phyloP scores from a whole-genome alignment of 345 rosid genomes.

The Bruguiera parviflora region DNA sequence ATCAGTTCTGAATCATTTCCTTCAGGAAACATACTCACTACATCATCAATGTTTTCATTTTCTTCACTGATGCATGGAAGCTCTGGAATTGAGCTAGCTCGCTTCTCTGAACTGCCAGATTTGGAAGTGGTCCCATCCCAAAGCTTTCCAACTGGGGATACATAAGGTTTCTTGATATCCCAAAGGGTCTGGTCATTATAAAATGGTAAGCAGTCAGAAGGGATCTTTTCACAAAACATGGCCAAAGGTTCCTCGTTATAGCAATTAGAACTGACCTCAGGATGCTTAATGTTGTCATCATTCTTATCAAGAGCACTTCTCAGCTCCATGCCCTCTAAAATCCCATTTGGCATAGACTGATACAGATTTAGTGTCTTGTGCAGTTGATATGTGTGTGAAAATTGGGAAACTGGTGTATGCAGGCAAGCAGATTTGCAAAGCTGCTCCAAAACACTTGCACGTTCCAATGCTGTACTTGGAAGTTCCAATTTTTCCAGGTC shows the following conservation, averaged over 20 bases:
- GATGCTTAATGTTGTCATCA: constrained; percentile 23
- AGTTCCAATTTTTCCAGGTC: constrained; percentile 45
- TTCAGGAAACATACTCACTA: constrained; percentile 38
- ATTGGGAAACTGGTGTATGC: constrained; percentile 55
- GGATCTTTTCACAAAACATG: constrained; percentile 35
- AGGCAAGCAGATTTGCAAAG: constrained; percentile 62
- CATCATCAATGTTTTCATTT: constrained; percentile 56
- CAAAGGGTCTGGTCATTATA: constrained; percentile 36
- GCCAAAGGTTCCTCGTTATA: constrained; percentile 29
- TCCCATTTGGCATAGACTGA: constrained; percentile 65
- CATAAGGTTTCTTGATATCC: constrained; percentile 44
- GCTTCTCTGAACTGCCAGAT: constrained; percentile 68
- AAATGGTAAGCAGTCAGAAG: constrained; percentile 45
- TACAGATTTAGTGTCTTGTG: constrained; percentile 34
- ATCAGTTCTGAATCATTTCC: constrained; percentile 25
- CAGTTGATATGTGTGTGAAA: constrained; percentile 39
- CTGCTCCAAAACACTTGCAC: constrained; percentile 54
- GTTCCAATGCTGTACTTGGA: constrained; percentile 49
- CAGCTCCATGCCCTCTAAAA: constrained; percentile 47
- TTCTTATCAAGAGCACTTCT: constrained; percentile 18
- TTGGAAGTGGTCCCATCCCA: constrained; percentile 63
- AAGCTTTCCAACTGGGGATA: constrained; percentile 64
- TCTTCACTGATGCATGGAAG: constrained; percentile 88
- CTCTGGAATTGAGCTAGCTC: constrained; percentile 63
- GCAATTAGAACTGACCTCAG: constrained; percentile 34